Evolutionary conservation across 129 eudicot species (phyloP), one percentile per base, ranked within the genome.

Genomic region (Saposhnikovia divaricata): DNA sequence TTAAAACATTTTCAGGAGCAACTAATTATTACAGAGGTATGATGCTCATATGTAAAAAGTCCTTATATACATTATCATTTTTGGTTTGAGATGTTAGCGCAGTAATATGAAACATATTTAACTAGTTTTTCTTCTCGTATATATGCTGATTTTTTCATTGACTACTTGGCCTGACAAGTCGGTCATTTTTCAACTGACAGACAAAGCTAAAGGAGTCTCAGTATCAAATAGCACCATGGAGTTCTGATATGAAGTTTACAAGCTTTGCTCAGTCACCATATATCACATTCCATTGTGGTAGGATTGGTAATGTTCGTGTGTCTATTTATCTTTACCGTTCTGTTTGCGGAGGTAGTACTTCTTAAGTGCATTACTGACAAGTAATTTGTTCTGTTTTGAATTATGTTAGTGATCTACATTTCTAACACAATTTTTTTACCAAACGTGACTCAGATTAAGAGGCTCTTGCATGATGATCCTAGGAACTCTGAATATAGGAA

Each of bases 141-240:
- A 12, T 39, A 43, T 45, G 25, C 19, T 19, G 14, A 27, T 43
- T 34, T 19, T 13, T 34, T 46, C 19, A 39, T 23, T 75, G 37
- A 44, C 43, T 21, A 48, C 39, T 21, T 21, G 47, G 39, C 23
- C 55, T 69, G 18, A 51, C 40, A 74, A 27, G 18, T 74, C 21
- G 73, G 77, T 77, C 73, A 44, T 42, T 25, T 83, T 59, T 31
- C 44, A 53, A 18, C 61, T 53, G 25, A 72, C 82, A 95, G 98
- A 85, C 93, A 86, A 95, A 95, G 90, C 85, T 92, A 72, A 95
- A 95, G 88, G 97, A 95, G 78, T 95, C 96, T 79, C 97, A 95
- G 79, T 95, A 95, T 81, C 96, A 91, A 81, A 78, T 92, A 72
- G 85, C 93, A 72, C 90, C 91, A 18, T 92, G 94, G 92, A 91